Conservation (phyloP, 2,329 filamentous ascomycete species). For the Aspergillus aculeatus region DNA sequence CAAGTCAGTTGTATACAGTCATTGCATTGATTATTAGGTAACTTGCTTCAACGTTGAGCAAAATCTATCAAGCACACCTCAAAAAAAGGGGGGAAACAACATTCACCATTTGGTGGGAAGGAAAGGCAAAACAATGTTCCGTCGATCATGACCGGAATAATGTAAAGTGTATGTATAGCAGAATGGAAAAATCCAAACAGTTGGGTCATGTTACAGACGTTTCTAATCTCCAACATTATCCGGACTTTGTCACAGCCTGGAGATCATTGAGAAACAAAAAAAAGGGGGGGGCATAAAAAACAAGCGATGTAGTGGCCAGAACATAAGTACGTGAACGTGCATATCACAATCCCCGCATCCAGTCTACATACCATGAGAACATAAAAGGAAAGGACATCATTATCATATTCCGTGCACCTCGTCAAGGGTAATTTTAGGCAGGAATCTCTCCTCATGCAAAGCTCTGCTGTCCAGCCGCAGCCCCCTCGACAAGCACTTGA, state of each 20-base stretch:
- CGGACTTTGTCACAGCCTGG: slow-evolving; percentile 16
- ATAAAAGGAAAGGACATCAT: slow-evolving; percentile 18
- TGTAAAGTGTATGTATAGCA: slow-evolving; percentile 14
- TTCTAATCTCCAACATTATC: slow-evolving; percentile 15
- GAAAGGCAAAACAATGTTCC: slow-evolving; percentile 3
- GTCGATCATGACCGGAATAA: slow-evolving; percentile 12
- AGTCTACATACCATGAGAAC: slow-evolving; percentile 21
- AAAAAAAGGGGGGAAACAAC: neutral
- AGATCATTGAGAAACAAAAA: slow-evolving; percentile 14
- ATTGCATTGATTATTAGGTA: neutral
- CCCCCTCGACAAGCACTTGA: slow-evolving; percentile 29
- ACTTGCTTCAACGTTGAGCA: neutral
- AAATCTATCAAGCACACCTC: slow-evolving; percentile 1
- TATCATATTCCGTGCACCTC: slow-evolving; percentile 20
- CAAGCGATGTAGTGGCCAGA: slow-evolving; percentile 6
- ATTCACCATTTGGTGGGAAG: neutral
- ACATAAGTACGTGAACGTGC: slow-evolving; percentile 11
- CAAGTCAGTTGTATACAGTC: too few species aligned
- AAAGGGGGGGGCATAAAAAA: slow-evolving; percentile 14
- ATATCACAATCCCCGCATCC: slow-evolving; percentile 22
- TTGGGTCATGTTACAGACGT: slow-evolving; percentile 21
- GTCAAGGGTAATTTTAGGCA: slow-evolving; percentile 13
- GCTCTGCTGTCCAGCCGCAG: slow-evolving; percentile 23
- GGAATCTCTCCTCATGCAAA: slow-evolving; percentile 24
- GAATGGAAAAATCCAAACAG: slow-evolving; percentile 1